Evolutionary conservation across 805 yeast species (phyloP), one percentile per base, ranked within the genome.

Genomic region (Wickerhamomyces sydowiorum): DNA sequence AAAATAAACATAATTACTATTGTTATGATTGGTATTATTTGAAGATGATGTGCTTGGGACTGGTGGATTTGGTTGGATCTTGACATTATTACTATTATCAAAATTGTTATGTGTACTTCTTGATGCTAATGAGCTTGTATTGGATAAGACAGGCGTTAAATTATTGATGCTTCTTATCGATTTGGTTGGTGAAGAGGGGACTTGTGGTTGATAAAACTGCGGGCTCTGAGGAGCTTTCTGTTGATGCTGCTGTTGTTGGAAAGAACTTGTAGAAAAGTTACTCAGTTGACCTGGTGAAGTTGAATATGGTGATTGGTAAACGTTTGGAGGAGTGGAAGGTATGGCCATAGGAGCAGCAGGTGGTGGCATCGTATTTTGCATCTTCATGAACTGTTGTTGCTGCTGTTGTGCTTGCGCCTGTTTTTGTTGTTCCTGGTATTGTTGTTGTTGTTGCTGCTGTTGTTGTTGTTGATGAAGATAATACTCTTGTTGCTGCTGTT

Each of bases 181-280:
- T 50, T 62, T 44, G 9, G 64, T 44, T 39, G 67, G 56, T 35
- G 64, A 54, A 39, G 63, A 45, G 42, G 68, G 57, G 10, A 62
- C 55, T 35, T 61, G 64, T 21, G 59, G 59, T 33, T 49, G 60
- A 20, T 46, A 41, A 20, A 51, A 51, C 36, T 51, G 58, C 7
- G 56, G 64, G 39, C 49, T 49, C 47, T 50, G 59, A 34, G 52
- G 55, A 31, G 44, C 41, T 28, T 48, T 58, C 23, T 51, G 57
- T 21, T 55, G 57, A 8, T 51, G 53, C 15, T 46, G 54, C 36
- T 47, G 46, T 41, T 48, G 51, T 38, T 47, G 44, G 34, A 43
- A 27, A 17, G 46, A 40, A 22, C 42, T 39, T 9, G 40, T 29
- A 2, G 48, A 40, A 28, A 35, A 45, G 32, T 47, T 44, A 35